Percentiles rank a stretch among this genome's conserved stretches.
phyloP scores from a whole-genome alignment of 2,329 filamentous ascomycete species.

The Diplodia intermedia region DNA sequence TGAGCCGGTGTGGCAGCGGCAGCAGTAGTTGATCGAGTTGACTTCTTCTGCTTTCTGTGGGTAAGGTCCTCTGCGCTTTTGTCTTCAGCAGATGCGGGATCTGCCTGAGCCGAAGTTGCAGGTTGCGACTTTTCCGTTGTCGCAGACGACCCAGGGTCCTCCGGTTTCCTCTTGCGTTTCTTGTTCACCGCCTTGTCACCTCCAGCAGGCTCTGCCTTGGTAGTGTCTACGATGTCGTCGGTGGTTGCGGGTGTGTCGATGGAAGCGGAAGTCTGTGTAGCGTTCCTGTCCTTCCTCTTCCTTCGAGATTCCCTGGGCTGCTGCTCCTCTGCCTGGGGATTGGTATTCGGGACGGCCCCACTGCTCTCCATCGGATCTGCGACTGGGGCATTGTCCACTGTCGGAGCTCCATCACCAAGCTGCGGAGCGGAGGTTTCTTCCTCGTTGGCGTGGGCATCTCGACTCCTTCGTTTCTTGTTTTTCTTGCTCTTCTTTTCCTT shows the following conservation, averaged over 20 bases:
- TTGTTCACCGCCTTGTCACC: constrained; percentile 7
- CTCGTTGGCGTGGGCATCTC: not conserved
- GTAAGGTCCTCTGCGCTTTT: constrained; percentile 10
- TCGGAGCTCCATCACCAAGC: not conserved
- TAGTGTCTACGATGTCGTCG: not conserved
- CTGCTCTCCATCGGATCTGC: not conserved
- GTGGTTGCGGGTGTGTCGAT: not conserved
- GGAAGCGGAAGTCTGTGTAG: not conserved
- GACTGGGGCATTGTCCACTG: not conserved
- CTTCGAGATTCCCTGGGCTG: not conserved
- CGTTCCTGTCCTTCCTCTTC: constrained; percentile 24
- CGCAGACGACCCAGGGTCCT: not conserved
- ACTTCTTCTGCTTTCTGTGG: constrained; percentile 30
- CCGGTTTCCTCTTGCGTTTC: constrained; percentile 30
- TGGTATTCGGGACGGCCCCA: not conserved
- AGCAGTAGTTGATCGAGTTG: not conserved
- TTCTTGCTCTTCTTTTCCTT: constrained; percentile 29
- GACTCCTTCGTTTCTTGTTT: constrained; percentile 12
- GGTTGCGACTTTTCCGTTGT: not conserved
- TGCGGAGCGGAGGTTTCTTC: constrained; percentile 4
- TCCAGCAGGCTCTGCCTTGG: not conserved
- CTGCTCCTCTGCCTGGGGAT: not conserved
- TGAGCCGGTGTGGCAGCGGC: not conserved
- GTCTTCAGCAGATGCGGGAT: not conserved
- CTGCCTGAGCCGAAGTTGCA: not conserved